A percentile compares a stretch with the other conserved stretches of the same genome.
Evolutionary conservation across 495 filamentous ascomycete species (phyloP).

Genomic region (Lophiotrema nucula): DNA sequence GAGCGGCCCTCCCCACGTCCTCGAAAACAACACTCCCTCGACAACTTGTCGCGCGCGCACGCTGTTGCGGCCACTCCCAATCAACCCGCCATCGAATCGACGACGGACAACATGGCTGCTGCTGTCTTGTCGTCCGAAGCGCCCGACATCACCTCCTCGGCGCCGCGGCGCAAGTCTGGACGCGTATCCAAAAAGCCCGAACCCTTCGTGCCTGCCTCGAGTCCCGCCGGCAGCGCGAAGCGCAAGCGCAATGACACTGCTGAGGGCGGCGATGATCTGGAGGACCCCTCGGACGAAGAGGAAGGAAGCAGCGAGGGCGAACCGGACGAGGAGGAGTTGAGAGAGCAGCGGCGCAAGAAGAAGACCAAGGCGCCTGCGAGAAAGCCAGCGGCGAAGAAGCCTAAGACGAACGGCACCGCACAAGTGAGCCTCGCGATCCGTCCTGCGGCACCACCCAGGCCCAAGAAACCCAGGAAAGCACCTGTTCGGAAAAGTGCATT

Average conservation of each 20-base stretch:
- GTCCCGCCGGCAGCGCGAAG: constrained; percentile 47
- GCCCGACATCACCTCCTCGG: constrained; percentile 53
- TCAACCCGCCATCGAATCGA: too few species aligned
- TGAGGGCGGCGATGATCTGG: constrained; percentile 41
- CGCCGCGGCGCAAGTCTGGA: constrained; percentile 70
- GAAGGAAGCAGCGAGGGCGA: constrained; percentile 57
- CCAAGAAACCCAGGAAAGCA: constrained; percentile 41
- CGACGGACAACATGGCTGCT: constrained; percentile 48
- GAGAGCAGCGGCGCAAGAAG: constrained; percentile 54
- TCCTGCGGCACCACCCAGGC: constrained; percentile 47
- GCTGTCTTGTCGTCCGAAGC: constrained; percentile 55
- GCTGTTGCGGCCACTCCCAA: not conserved
- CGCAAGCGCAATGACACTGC: constrained; percentile 57
- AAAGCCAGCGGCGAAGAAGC: constrained; percentile 65
- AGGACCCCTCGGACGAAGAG: constrained; percentile 41
- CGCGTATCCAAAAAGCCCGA: constrained; percentile 36
- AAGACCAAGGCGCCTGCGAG: constrained; percentile 41
- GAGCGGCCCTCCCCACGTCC: too few species aligned
- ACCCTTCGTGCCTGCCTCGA: constrained; percentile 26
- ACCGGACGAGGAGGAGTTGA: constrained; percentile 66
- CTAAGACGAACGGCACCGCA: constrained; percentile 43
- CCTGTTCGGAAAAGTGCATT: constrained; percentile 33
- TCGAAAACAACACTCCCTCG: not conserved
- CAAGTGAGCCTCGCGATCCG: constrained; percentile 40
- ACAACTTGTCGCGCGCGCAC: not conserved